A percentile compares a stretch with the other conserved stretches of the same genome.
These are phyloP conservation scores for Colletotrichum liriopes DNA, from an alignment of 2,329 filamentous ascomycete species.

Conservation along the genomic window DNA sequence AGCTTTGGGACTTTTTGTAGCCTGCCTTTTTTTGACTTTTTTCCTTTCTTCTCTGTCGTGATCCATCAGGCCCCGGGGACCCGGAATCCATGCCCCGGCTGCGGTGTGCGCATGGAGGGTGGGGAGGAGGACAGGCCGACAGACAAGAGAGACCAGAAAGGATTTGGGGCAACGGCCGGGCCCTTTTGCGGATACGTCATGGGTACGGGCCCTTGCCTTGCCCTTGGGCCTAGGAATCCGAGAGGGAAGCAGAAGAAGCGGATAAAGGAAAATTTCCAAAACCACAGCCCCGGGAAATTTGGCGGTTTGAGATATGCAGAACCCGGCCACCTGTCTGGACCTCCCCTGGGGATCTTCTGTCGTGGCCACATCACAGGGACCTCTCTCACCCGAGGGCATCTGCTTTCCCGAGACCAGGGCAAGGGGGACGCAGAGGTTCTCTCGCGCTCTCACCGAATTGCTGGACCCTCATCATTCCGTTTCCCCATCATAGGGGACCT, in stretches of 20 bases:
- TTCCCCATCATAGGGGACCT: background rate
- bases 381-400: background rate
- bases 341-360: constrained; percentile 1
- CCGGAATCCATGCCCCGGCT: constrained; percentile 35
- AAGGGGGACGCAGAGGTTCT: background rate
- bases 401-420: background rate
- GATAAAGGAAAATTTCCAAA: constrained; percentile 32
- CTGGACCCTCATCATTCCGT: constrained; percentile 4
- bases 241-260: constrained; percentile 10
- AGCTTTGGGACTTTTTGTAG: background rate
- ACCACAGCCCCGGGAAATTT: constrained; percentile 42
- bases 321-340: constrained; percentile 10
- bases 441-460: constrained; percentile 6
- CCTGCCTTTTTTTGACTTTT: constrained; percentile 9
- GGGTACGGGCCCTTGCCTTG: background rate
- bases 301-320: constrained; percentile 33
- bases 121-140: background rate
- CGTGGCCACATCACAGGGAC: background rate
- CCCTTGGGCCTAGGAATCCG: constrained; percentile 3
- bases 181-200: constrained; percentile 5
- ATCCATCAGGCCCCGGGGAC: constrained; percentile 27
- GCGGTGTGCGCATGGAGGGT: constrained; percentile 21
- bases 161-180: constrained; percentile 3
- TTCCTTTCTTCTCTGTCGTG: background rate
- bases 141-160: background rate